These are phyloP conservation scores for Litsea cubeba DNA, from an alignment of 164 flowering plant genomes.

Conservation along the genomic window DNA sequence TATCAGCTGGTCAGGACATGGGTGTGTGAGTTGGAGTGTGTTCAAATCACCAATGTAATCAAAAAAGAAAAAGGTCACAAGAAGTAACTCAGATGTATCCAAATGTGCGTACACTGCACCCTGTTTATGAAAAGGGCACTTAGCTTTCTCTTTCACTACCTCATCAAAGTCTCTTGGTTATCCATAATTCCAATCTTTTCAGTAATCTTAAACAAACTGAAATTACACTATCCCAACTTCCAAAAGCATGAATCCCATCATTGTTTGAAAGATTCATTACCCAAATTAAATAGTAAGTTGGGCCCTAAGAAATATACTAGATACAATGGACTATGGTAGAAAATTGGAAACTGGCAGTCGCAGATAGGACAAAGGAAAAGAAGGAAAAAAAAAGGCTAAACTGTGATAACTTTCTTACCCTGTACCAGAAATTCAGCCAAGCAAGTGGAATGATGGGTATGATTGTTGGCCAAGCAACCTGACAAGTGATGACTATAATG, in stretches of 20 bases:
- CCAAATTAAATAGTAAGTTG: too few relatives aligned
- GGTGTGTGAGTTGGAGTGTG: too few relatives aligned
- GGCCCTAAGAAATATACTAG: neutral
- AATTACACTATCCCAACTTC: neutral
- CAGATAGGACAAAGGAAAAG: neutral
- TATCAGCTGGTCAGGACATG: too few relatives aligned
- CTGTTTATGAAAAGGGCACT: neutral
- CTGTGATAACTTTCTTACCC: constrained; percentile 51
- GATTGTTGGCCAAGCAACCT: constrained; percentile 85
- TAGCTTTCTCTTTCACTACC: neutral
- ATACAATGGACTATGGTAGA: neutral
- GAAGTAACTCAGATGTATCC: too few relatives aligned
- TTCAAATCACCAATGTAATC: too few relatives aligned
- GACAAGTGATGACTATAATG: constrained; percentile 76
- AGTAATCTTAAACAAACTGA: neutral
- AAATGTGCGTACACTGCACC: too few relatives aligned
- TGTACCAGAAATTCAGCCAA: constrained; percentile 78
- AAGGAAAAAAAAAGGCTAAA: neutral
- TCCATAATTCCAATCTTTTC: neutral
- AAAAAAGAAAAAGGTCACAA: too few relatives aligned
- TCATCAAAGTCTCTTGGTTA: neutral
- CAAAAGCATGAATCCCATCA: neutral
- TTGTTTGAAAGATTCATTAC: neutral
- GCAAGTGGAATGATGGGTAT: constrained; percentile 72
- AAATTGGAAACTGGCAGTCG: neutral